Conservation (phyloP, 306 rosid species). For the Mucuna pruriens region DNA sequence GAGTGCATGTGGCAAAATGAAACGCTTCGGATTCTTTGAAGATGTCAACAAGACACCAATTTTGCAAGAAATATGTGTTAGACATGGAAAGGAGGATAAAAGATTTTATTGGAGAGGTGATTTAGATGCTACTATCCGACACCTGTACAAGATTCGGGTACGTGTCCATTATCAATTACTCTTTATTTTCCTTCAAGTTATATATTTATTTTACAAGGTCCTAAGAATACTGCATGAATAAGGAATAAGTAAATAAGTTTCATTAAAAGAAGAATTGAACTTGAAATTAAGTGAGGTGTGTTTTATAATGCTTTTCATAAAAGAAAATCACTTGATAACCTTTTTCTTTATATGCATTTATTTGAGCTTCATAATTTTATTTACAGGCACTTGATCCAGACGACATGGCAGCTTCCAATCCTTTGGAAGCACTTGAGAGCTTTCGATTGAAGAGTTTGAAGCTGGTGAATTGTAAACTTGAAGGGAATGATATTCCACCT, state of each 20-base stretch:
- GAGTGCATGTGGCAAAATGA: neutral
- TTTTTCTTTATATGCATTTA: too few species aligned
- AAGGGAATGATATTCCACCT: neutral
- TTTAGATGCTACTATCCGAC: neutral
- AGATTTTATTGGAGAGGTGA: neutral
- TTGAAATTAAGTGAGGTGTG: too few species aligned
- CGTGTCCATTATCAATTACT: neutral
- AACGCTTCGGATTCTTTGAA: neutral
- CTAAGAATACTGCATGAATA: too few species aligned
- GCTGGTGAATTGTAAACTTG: neutral
- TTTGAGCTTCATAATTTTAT: too few species aligned
- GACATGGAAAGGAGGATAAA: neutral
- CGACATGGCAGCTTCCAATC: neutral
- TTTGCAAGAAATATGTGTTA: neutral
- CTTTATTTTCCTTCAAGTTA: neutral
- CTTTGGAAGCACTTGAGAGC: neutral
- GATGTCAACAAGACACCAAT: neutral
- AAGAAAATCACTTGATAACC: too few species aligned
- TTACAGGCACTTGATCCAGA: neutral
- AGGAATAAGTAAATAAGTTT: too few species aligned
- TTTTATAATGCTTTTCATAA: too few species aligned
- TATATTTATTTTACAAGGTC: too few species aligned
- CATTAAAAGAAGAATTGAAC: too few species aligned
- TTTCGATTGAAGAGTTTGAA: neutral
- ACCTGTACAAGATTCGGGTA: neutral